Percentiles rank a stretch among this genome's conserved stretches.
Evolutionary conservation across 2,329 filamentous ascomycete genomes (phyloP).

Genomic region (Pseudogymnoascus sp.): DNA sequence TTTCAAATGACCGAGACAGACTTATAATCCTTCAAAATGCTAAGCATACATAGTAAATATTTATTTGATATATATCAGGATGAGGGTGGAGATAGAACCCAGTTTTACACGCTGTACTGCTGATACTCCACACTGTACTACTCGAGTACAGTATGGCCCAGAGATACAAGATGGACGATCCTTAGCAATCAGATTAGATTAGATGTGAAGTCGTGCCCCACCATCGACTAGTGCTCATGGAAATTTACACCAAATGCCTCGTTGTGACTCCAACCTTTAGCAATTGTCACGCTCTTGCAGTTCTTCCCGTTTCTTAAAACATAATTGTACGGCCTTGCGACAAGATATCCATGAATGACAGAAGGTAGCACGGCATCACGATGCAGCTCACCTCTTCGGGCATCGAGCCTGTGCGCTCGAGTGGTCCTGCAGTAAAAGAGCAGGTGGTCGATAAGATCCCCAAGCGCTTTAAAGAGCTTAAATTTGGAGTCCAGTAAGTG

Average conservation of each 20-base stretch:
- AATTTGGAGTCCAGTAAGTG: conserved; percentile 81
- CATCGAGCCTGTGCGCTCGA: conserved; percentile 15
- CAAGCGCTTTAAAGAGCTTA: conserved; percentile 85
- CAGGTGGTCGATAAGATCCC: conserved; percentile 84
- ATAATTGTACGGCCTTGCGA: not conserved
- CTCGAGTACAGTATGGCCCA: not conserved
- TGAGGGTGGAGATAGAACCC: not conserved
- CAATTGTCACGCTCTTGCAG: not conserved
- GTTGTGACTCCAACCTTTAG: not conserved
- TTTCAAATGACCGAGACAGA: not conserved
- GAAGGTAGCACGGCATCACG: conserved; percentile 10
- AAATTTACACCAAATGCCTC: conserved; percentile 8
- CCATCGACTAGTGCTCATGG: conserved; percentile 8
- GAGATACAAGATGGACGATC: not conserved
- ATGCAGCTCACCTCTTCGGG: conserved; percentile 22
- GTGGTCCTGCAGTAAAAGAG: conserved; percentile 53
- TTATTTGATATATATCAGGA: not conserved
- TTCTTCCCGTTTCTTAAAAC: not conserved
- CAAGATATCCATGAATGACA: conserved; percentile 3
- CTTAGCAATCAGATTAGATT: conserved; percentile 7
- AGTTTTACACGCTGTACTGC: not conserved
- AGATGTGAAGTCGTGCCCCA: conserved; percentile 4
- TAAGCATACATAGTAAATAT: not conserved
- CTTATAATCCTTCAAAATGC: not conserved
- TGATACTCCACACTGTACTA: not conserved